Conservation (phyloP, 305 asterid genomes). For the Rubia peregrina region DNA sequence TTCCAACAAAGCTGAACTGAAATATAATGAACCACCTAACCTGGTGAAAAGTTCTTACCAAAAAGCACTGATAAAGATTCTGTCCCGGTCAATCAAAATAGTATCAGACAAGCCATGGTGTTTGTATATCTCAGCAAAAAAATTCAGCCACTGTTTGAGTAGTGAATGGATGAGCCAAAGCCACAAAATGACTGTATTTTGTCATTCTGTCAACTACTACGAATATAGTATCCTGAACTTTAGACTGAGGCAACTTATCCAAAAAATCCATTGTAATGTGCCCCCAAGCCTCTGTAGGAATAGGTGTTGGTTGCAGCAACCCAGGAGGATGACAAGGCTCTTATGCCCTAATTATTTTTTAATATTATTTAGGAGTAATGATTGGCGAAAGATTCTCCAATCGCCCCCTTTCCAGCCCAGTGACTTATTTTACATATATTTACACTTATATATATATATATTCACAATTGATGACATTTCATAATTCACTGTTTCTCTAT, state of each 20-base stretch:
- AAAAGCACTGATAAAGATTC: background rate
- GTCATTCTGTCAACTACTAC: background rate
- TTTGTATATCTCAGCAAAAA: background rate
- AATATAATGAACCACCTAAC: too few species aligned
- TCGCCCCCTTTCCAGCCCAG: too few species aligned
- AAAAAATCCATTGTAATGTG: background rate
- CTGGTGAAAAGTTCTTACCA: too few species aligned
- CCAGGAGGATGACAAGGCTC: background rate
- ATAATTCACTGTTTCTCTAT: too few species aligned
- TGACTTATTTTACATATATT: too few species aligned
- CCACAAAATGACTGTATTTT: too few species aligned
- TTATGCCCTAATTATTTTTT: too few species aligned
- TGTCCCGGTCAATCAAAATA: background rate
- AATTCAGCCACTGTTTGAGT: background rate
- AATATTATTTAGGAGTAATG: too few species aligned
- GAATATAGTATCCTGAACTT: background rate
- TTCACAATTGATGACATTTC: too few species aligned
- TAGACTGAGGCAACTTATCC: background rate
- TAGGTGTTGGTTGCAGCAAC: background rate
- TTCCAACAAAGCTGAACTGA: too few species aligned
- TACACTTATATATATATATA: too few species aligned
- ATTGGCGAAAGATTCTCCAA: too few species aligned
- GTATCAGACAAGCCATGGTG: background rate
- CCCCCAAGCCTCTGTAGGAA: background rate
- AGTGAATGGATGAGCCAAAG: background rate